phyloP scores from a whole-genome alignment of 352 stramenopile species.

The Sclerospora graminicola region DNA sequence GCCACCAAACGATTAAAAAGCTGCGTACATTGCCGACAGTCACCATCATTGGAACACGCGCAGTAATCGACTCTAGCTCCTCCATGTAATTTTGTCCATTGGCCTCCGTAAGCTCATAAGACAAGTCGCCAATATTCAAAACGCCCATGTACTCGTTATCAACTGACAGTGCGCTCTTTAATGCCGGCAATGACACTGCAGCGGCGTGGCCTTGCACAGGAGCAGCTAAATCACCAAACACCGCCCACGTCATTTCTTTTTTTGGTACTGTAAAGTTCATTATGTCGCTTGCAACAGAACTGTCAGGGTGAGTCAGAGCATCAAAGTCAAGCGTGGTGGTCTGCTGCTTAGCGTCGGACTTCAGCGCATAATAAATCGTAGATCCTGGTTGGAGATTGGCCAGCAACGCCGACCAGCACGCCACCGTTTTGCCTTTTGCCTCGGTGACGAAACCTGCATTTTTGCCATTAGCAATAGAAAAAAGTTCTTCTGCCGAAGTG shows the following conservation, averaged over 20 bases:
- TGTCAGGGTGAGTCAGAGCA: neutral
- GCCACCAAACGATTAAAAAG: too few species aligned
- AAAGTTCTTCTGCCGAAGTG: slow-evolving; percentile 24
- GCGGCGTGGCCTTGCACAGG: slow-evolving; percentile 42
- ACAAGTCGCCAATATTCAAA: slow-evolving; percentile 65
- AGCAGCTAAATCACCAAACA: slow-evolving; percentile 64
- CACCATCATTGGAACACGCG: slow-evolving; percentile 54
- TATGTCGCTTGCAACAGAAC: neutral
- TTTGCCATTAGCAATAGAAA: slow-evolving; percentile 25
- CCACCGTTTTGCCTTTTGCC: slow-evolving; percentile 20
- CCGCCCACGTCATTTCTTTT: slow-evolving; percentile 48
- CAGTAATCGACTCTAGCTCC: slow-evolving; percentile 44
- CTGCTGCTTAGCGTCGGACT: slow-evolving; percentile 10
- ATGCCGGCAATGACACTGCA: slow-evolving; percentile 46
- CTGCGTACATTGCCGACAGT: slow-evolving; percentile 62
- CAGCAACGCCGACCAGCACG: slow-evolving; percentile 55
- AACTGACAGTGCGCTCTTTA: slow-evolving; percentile 40
- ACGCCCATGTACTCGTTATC: slow-evolving; percentile 39
- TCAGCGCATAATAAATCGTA: slow-evolving; percentile 56
- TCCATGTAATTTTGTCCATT: slow-evolving; percentile 73
- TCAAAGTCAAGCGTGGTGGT: neutral
- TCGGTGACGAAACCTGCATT: slow-evolving; percentile 38
- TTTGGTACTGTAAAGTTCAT: slow-evolving; percentile 43
- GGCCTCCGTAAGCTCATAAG: slow-evolving; percentile 49
- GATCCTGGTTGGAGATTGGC: slow-evolving; percentile 27